Evolutionary conservation across 2,329 filamentous ascomycete species (phyloP), one percentile per base, ranked within the genome.

Genomic region (Blastomyces emzantsi): DNA sequence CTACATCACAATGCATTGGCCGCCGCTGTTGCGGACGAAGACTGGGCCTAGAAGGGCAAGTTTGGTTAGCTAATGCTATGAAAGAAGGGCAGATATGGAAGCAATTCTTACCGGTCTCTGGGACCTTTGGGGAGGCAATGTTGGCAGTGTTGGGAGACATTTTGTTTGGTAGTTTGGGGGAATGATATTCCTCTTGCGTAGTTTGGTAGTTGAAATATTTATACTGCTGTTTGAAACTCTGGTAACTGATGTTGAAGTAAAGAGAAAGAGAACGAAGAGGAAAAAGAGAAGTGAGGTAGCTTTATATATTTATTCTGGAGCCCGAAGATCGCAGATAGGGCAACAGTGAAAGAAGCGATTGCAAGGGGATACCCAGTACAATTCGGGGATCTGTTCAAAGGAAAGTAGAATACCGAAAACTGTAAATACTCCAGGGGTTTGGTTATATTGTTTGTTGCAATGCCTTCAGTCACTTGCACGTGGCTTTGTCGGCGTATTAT

Each of bases 1-100:
- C 63, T 66, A 67, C 66, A 67, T 67, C 30, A 67, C 66, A 60
- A 66, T 62, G 43, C 66, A 67, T 28, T 67, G 66, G 56, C 61
- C 66, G n/a, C 56, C 62, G 60, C 63, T 63, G 30, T 63, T 65
- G 22, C 62, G 58, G 60, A 57, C 55, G 57, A 62, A 62, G 45
- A 64, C 54, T 41, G 66, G 62, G 59, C 62, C 66, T 60, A 60
- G 17, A 36, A 11, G n/a, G 19, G 43, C n/a, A 28, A 13, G 47
- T 25, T 25, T 5, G 22, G 17, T 56, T 22, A 33, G 33, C 19
- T 25, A 45, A 2, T 28, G 7, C 19, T 17, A 7, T 22, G 52
- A 17, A 47, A 30, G 41, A 22, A 59, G 22, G n/a, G 28, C 13
- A 60, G 33, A 51, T 51, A 55, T 56, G 36, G 55, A 15, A 19